Percentiles rank a stretch among this genome's conserved stretches.
Evolutionary conservation across 2,329 filamentous ascomycete genomes (phyloP).

Genomic region (Taxawa tesnikishii): DNA sequence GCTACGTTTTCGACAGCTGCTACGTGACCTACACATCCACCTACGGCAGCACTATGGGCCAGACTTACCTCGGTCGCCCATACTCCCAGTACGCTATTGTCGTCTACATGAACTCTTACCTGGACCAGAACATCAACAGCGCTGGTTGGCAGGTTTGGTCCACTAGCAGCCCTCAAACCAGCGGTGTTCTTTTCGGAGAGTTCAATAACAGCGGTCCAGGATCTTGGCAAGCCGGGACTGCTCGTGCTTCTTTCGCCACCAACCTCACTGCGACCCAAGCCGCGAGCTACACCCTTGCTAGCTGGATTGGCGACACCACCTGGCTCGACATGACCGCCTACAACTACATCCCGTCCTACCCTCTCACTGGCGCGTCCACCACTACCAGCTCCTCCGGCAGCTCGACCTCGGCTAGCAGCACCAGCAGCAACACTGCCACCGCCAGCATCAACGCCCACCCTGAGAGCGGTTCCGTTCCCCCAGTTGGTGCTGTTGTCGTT

Average conservation of each 20-base stretch:
- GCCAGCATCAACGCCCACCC: conserved; percentile 24
- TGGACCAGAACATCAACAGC: conserved; percentile 11
- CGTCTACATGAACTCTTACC: conserved; percentile 13
- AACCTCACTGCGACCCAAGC: conserved; percentile 23
- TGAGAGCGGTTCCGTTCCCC: conserved; percentile 28
- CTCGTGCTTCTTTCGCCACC: conserved; percentile 22
- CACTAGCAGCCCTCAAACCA: conserved; percentile 11
- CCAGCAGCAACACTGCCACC: conserved; percentile 15
- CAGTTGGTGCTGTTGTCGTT: conserved; percentile 29
- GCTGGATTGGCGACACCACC: conserved; percentile 22
- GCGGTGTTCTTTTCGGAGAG: conserved; percentile 12
- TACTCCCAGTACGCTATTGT: conserved; percentile 13
- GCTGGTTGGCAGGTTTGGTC: conserved; percentile 18
- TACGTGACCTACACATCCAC: conserved; percentile 14
- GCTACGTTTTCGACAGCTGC: conserved; percentile 24
- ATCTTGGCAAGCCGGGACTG: conserved; percentile 22
- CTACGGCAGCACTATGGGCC: conserved; percentile 21
- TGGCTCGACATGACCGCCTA: conserved; percentile 29
- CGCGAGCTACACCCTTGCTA: conserved; percentile 20
- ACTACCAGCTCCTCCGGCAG: no score
- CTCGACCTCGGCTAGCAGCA: conserved; percentile 12
- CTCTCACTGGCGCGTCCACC: conserved; percentile 10
- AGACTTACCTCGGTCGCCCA: conserved; percentile 12
- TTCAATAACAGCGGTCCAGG: conserved; percentile 14
- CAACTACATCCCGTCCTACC: conserved; percentile 26